phyloP scores from a whole-genome alignment of 495 filamentous ascomycete genomes.

The Physcia stellaris region DNA sequence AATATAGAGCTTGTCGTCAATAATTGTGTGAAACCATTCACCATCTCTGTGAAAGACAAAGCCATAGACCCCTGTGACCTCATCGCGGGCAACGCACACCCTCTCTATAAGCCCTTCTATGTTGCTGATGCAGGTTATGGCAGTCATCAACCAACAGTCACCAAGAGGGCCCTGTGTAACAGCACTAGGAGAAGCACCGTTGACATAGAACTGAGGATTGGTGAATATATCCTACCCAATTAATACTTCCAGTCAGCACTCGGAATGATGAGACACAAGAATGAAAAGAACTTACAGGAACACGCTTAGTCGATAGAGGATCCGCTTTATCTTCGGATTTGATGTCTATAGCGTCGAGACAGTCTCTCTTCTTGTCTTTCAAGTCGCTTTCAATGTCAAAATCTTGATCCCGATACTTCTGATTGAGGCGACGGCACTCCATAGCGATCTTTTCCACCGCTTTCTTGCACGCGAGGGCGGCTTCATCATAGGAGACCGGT shows the following conservation, averaged over 20 bases:
- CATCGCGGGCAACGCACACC: slow-evolving; percentile 69
- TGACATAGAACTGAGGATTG: slow-evolving; percentile 66
- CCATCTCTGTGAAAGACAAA: slow-evolving; percentile 90
- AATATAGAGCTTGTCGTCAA: slow-evolving; percentile 73
- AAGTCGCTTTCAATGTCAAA: slow-evolving; percentile 76
- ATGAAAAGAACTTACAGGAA: too few species aligned
- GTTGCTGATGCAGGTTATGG: slow-evolving; percentile 66
- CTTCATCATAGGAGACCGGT: slow-evolving; percentile 55
- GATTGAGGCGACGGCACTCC: slow-evolving; percentile 73
- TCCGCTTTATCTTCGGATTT: slow-evolving; percentile 20
- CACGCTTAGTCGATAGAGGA: too few species aligned
- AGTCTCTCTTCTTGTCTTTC: slow-evolving; percentile 41
- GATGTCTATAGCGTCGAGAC: slow-evolving; percentile 27
- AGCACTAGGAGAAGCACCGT: slow-evolving; percentile 67
- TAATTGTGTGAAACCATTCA: slow-evolving; percentile 77
- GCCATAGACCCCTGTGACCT: slow-evolving; percentile 75
- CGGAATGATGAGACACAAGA: too few species aligned
- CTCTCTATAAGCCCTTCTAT: slow-evolving; percentile 62
- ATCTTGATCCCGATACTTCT: slow-evolving; percentile 76
- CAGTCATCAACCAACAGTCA: slow-evolving; percentile 84
- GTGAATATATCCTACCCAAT: slow-evolving; percentile 62
- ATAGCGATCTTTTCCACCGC: slow-evolving; percentile 69
- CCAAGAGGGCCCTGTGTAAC: slow-evolving; percentile 71
- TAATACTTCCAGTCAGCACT: too few species aligned
- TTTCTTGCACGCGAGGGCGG: slow-evolving; percentile 47